These are phyloP conservation scores for Schrenkiella parvula DNA, from an alignment of 345 rosid species.

Conservation along the genomic window DNA sequence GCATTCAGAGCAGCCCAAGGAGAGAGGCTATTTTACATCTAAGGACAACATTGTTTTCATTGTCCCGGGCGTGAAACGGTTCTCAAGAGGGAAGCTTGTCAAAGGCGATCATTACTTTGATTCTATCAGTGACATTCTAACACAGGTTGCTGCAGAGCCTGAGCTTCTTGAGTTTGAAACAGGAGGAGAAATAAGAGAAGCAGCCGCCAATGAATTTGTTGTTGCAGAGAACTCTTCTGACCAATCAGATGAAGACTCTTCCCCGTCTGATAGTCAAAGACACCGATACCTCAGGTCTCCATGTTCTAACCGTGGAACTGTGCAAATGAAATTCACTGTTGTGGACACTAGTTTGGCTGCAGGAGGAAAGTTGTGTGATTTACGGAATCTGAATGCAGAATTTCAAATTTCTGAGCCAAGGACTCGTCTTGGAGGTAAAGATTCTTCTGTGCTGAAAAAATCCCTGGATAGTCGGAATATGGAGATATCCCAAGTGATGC, in stretches of 20 bases:
- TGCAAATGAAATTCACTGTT: slow-evolving; percentile 48
- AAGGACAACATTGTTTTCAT: slow-evolving; percentile 58
- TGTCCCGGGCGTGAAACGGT: slow-evolving; percentile 60
- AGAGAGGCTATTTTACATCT: slow-evolving; percentile 39
- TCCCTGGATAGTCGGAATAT: slow-evolving; percentile 18
- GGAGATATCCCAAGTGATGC: slow-evolving; percentile 22
- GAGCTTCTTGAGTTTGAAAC: slow-evolving; percentile 55
- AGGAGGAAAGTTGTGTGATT: slow-evolving; percentile 44
- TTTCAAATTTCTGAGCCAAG: slow-evolving; percentile 31
- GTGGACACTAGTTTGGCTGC: slow-evolving; percentile 54
- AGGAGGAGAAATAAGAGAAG: slow-evolving; percentile 35
- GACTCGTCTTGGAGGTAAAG: slow-evolving; percentile 18
- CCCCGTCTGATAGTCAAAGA: slow-evolving; percentile 27
- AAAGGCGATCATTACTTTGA: slow-evolving; percentile 71
- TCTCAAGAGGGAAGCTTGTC: slow-evolving; percentile 59
- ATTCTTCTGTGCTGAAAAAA: slow-evolving; percentile 20
- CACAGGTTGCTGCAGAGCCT: slow-evolving; percentile 64
- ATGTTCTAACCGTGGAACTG: slow-evolving; percentile 37
- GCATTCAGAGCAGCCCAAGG: slow-evolving; percentile 66
- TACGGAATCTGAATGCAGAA: slow-evolving; percentile 40
- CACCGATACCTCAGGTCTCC: slow-evolving; percentile 60
- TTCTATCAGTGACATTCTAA: slow-evolving; percentile 63
- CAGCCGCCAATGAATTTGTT: slow-evolving; percentile 25
- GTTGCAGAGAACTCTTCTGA: slow-evolving; percentile 34
- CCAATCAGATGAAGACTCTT: slow-evolving; percentile 40